Percentiles rank a stretch among this genome's conserved stretches.
Conservation (phyloP, 179 eudicot species). For the Beta lomatogona region DNA sequence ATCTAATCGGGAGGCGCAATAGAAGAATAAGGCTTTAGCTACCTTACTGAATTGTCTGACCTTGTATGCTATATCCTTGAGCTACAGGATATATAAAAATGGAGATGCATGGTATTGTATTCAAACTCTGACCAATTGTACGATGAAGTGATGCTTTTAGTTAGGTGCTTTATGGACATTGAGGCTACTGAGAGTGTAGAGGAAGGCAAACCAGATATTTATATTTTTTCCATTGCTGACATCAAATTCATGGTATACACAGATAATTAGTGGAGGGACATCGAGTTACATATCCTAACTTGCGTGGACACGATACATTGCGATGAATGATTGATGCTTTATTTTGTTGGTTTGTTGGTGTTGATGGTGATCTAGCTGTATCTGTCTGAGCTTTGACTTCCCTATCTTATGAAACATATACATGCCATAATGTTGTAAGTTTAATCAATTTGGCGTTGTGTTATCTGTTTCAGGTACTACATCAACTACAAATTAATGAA, state of each 20-base stretch:
- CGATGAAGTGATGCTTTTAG: background rate
- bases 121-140: background rate
- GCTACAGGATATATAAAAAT: background rate
- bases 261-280: background rate
- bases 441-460: background rate
- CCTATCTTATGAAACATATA: background rate
- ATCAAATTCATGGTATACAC: background rate
- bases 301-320: background rate
- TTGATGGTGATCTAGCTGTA: background rate
- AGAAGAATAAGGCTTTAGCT: background rate
- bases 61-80: background rate
- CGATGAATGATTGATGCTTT: background rate
- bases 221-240: background rate
- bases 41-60: background rate
- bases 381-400: background rate
- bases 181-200: background rate
- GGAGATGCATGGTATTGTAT: background rate
- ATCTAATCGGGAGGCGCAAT: background rate
- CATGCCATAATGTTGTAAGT: background rate
- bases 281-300: background rate
- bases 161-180: background rate
- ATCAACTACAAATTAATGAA: constrained; percentile 82
- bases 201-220: background rate
- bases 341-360: background rate
- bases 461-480: constrained; percentile 51